phyloP scores from a whole-genome alignment of 306 rosid species.

The Dicorynia guianensis region DNA sequence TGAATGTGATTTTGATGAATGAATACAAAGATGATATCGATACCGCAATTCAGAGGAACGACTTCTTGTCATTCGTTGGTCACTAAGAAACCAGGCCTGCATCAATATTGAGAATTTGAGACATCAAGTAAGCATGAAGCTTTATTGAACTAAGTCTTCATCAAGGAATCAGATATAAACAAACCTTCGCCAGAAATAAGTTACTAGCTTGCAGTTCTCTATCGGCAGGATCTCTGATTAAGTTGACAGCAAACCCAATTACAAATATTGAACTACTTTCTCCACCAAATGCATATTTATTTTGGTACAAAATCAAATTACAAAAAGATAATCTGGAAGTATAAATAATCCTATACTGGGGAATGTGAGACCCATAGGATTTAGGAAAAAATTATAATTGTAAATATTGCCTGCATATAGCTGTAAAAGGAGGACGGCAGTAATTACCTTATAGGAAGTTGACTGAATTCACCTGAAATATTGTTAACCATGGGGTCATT shows the following conservation, averaged over 20 bases:
- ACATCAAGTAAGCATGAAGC: constrained; percentile 42
- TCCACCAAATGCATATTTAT: constrained; percentile 17
- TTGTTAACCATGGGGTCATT: constrained; percentile 55
- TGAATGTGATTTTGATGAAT: constrained; percentile 38
- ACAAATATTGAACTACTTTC: constrained; percentile 32
- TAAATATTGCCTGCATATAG: not conserved
- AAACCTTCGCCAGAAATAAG: constrained; percentile 83
- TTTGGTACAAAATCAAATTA: constrained; percentile 18
- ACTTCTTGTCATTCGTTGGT: constrained; percentile 94
- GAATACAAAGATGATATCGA: constrained; percentile 11
- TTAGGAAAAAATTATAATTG: not conserved
- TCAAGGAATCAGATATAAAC: constrained; percentile 35
- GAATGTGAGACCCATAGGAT: not conserved
- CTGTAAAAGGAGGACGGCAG: constrained; percentile 30
- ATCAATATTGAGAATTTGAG: constrained; percentile 16
- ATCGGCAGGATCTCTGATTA: constrained; percentile 75
- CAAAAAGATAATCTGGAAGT: constrained; percentile 14
- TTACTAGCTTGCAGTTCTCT: constrained; percentile 72
- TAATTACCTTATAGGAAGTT: constrained; percentile 68
- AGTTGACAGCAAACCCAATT: constrained; percentile 36
- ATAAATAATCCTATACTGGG: not conserved
- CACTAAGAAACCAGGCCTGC: constrained; percentile 97
- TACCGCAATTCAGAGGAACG: constrained; percentile 97
- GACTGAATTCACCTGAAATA: constrained; percentile 56
- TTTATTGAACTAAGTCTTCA: constrained; percentile 38